phyloP scores from a whole-genome alignment of 805 yeast genomes.

The Kodamaea hsintzibuensis region DNA sequence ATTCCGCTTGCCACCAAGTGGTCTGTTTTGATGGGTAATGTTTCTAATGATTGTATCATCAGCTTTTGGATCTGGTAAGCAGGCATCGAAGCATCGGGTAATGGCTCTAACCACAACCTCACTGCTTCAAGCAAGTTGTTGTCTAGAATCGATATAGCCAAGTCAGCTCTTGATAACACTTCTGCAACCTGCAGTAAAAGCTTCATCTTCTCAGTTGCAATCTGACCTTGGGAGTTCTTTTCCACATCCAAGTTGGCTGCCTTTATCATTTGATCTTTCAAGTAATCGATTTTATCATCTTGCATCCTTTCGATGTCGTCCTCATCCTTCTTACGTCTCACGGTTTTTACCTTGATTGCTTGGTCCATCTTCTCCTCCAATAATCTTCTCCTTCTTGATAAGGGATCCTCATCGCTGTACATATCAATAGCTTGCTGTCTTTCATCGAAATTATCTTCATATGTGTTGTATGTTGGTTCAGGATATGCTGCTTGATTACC shows the following conservation, averaged over 20 bases:
- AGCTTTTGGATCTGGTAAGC: slow-evolving; percentile 94
- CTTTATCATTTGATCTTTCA: slow-evolving; percentile 87
- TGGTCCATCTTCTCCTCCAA: slow-evolving; percentile 81
- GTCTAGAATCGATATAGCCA: slow-evolving; percentile 91
- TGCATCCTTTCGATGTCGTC: slow-evolving; percentile 94
- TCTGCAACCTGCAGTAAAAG: slow-evolving; percentile 77
- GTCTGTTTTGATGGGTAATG: slow-evolving; percentile 91
- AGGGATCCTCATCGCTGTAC: slow-evolving; percentile 36
- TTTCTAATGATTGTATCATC: slow-evolving; percentile 68
- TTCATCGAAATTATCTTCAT: slow-evolving; percentile 1
- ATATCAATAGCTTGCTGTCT: slow-evolving; percentile 10
- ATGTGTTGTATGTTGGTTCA: slow-evolving; percentile 2
- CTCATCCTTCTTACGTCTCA: slow-evolving; percentile 72
- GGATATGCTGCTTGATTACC: neutral
- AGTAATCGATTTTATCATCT: slow-evolving; percentile 80
- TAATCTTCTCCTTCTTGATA: slow-evolving; percentile 59
- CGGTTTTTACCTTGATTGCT: slow-evolving; percentile 64
- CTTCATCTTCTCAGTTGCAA: slow-evolving; percentile 76
- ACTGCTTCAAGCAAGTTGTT: slow-evolving; percentile 91
- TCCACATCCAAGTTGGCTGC: slow-evolving; percentile 79
- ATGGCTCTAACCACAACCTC: slow-evolving; percentile 95
- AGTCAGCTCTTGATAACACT: slow-evolving; percentile 73
- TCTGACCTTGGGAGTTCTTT: slow-evolving; percentile 56
- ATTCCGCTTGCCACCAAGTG: slow-evolving; percentile 93
- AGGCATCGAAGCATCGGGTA: slow-evolving; percentile 98